Conservation (phyloP, 1,284 basidiomycete species). For the Cystobasidiaceae sp. region DNA sequence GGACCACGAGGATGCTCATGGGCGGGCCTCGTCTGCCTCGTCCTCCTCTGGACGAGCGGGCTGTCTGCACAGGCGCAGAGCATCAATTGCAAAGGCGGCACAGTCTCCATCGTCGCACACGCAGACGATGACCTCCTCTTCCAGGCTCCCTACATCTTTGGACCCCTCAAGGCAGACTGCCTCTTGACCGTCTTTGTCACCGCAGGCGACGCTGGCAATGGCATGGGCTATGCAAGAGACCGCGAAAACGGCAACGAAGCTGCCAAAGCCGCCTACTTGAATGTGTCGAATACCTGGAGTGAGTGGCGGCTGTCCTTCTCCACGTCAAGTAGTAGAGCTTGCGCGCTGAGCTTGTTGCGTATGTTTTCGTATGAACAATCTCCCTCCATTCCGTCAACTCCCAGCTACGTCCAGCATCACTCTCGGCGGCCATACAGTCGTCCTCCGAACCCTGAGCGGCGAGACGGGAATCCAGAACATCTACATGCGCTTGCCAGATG, state of each 20-base stretch:
- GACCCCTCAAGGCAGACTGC: background rate
- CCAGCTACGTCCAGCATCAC: conserved; percentile 5
- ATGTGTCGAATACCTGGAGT: conserved; percentile 32
- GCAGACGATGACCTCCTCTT: conserved; percentile 39
- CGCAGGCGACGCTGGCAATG: conserved; percentile 37
- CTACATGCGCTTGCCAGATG: conserved; percentile 38
- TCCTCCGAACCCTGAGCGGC: conserved; percentile 34
- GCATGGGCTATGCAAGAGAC: conserved; percentile 26
- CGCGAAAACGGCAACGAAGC: conserved; percentile 38
- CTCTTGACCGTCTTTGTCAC: conserved; percentile 32
- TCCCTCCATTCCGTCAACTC: background rate
- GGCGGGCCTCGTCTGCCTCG: no score
- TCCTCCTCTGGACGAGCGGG: no score
- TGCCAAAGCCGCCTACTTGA: conserved; percentile 35
- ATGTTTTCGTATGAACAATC: no score
- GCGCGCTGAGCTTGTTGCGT: no score
- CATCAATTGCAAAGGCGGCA: conserved; percentile 18
- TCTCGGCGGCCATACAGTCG: conserved; percentile 35
- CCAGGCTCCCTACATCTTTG: conserved; percentile 14
- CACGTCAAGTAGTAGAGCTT: no score
- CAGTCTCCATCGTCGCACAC: conserved; percentile 33
- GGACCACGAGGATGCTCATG: no score
- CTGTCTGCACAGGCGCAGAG: no score
- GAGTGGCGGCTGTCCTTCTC: no score
- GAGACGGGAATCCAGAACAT: conserved; percentile 35